Base-by-base conservation (phyloP, 1,284 basidiomycete genomes). In the Ustilago shanxiensis region DNA sequence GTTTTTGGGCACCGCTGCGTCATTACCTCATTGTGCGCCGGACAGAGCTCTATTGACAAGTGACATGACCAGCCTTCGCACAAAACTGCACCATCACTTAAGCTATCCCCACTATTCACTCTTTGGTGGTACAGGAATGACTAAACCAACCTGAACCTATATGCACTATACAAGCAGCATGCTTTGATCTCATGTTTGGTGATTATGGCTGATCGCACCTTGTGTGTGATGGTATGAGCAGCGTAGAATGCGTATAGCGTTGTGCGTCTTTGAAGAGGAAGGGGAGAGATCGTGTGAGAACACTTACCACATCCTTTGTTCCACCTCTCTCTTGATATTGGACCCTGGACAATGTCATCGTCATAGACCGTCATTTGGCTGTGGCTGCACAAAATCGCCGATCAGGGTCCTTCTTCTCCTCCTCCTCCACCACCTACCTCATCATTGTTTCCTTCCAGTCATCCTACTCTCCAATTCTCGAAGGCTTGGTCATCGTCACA, bases 51-150 rank as follows among this genome's bases (percentile, higher is more conserved):
- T 31, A 31, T n/a, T n/a, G n/a, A n/a, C n/a, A n/a, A n/a, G n/a
- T n/a, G n/a, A n/a, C n/a, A n/a, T n/a, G n/a, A n/a, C n/a, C n/a
- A n/a, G n/a, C n/a, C n/a, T n/a, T n/a, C n/a, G n/a, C n/a, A n/a
- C n/a, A n/a, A n/a, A n/a, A n/a, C 53, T 68, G 55, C 66, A 56
- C 47, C 29, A 59, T 69, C 60, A 62, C 54, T 55, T 63, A 60
- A 60, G 60, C 51, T 44, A 3, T 8, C 55, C n/a, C n/a, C n/a
- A n/a, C n/a, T n/a, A n/a, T n/a, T n/a, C n/a, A n/a, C 3, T 18
- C 39, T 41, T 4, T 41, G 5, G 31, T 33, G 31, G 31, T 33
- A 33, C n/a, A n/a, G n/a, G n/a, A n/a, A n/a, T n/a, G n/a, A n/a
- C n/a, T n/a, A n/a, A n/a, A n/a, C n/a, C n/a, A n/a, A n/a, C n/a